A percentile compares a stretch with the other conserved stretches of the same genome.
These are phyloP conservation scores for Pleurotus pulmonarius DNA, from an alignment of 768 basidiomycete genomes.

Conservation along the genomic window DNA sequence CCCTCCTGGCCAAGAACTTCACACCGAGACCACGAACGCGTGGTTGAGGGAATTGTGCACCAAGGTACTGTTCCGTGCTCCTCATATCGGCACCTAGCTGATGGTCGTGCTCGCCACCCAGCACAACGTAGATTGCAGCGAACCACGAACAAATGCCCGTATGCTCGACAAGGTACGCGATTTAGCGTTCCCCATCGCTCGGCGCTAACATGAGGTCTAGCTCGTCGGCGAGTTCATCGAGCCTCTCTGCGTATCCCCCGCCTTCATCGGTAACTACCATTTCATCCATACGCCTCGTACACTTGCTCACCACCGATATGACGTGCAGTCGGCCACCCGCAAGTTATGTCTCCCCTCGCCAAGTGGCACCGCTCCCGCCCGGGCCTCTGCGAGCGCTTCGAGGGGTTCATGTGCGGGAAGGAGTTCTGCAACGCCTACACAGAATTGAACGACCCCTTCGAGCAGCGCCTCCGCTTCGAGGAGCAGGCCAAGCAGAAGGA, in stretches of 20 bases:
- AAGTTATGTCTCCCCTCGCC: slow-evolving; percentile 99
- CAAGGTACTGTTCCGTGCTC: slow-evolving; percentile 53
- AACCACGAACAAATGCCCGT: slow-evolving; percentile 92
- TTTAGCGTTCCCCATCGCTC: not conserved
- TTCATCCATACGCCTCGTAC: not conserved
- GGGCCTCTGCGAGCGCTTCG: slow-evolving; percentile 97
- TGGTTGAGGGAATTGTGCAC: slow-evolving; percentile 81
- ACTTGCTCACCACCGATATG: no score
- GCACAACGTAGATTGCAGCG: slow-evolving; percentile 96
- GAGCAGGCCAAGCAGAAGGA: slow-evolving; percentile 95
- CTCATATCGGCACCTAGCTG: not conserved
- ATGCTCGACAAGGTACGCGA: slow-evolving; percentile 83
- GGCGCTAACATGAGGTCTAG: slow-evolving; percentile 28
- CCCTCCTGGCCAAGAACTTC: slow-evolving; percentile 88
- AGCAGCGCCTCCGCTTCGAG: slow-evolving; percentile 93
- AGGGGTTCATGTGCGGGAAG: slow-evolving; percentile 97
- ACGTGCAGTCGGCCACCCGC: slow-evolving; percentile 81
- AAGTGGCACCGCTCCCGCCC: slow-evolving; percentile 98
- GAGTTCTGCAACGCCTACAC: slow-evolving; percentile 99
- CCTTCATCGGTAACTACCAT: slow-evolving; percentile 76
- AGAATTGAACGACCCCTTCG: slow-evolving; percentile 98
- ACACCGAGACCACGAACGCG: slow-evolving; percentile 82
- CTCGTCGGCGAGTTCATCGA: slow-evolving; percentile 99
- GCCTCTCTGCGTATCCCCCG: slow-evolving; percentile 90
- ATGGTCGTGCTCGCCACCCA: slow-evolving; percentile 21